These are phyloP conservation scores for Tricholoma saponaceum DNA, from an alignment of 768 basidiomycete species.

Conservation along the genomic window DNA sequence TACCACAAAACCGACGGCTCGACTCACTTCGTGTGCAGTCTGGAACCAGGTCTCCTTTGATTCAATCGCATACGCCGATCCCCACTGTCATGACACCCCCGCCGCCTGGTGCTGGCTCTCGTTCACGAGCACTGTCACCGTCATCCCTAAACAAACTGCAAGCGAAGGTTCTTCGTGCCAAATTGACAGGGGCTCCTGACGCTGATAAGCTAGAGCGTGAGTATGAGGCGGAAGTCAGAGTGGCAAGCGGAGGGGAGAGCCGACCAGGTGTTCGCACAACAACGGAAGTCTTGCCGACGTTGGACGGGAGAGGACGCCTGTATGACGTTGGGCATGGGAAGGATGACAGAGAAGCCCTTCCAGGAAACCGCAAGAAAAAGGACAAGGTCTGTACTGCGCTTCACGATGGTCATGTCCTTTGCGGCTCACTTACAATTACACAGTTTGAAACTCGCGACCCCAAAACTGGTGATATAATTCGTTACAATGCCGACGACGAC, in stretches of 20 bases:
- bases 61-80: conserved; percentile 75
- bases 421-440: conserved; percentile 3
- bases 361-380: conserved; percentile 79
- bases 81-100: conserved; percentile 88
- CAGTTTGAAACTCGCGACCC: conserved; percentile 87
- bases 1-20: conserved; percentile 45
- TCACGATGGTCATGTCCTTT: conserved; percentile 1
- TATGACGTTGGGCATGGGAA: conserved; percentile 90
- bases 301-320: conserved; percentile 78
- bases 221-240: conserved; percentile 70
- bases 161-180: conserved; percentile 89
- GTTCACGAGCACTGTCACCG: conserved; percentile 54
- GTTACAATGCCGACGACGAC: conserved; percentile 92
- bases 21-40: conserved; percentile 62
- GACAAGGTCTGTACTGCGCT: conserved; percentile 55
- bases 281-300: conserved; percentile 83
- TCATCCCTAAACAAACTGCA: conserved; percentile 89
- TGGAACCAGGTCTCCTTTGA: conserved; percentile 53
- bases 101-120: conserved; percentile 24
- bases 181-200: conserved; percentile 76
- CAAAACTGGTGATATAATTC: conserved; percentile 85
- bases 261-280: conserved; percentile 46
- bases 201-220: conserved; percentile 77
- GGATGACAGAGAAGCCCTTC: conserved; percentile 44
- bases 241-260: conserved; percentile 40